Percentiles rank a stretch among this genome's conserved stretches.
Evolutionary conservation across 1,284 basidiomycete genomes (phyloP).

Genomic region (Erythrobasidium hasegawianum): DNA sequence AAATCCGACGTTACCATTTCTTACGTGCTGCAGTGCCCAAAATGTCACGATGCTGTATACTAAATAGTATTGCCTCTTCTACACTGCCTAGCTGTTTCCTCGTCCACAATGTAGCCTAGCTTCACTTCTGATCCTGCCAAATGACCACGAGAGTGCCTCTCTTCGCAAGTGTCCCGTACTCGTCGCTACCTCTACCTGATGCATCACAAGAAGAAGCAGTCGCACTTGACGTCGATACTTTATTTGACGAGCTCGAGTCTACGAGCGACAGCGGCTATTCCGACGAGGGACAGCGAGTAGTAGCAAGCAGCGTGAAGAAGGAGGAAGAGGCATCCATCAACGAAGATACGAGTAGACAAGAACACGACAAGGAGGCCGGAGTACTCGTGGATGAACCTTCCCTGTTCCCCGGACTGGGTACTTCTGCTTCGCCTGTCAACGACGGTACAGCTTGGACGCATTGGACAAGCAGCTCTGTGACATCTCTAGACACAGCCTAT

Average conservation of each 20-base stretch:
- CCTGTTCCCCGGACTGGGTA: not conserved
- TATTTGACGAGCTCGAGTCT: conserved; percentile 37
- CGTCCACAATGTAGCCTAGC: not conserved
- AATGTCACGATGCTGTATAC: not conserved
- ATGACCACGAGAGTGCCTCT: conserved; percentile 15
- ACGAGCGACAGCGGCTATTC: conserved; percentile 30
- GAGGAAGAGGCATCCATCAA: not conserved
- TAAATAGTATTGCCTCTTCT: not conserved
- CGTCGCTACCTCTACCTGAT: conserved; percentile 1
- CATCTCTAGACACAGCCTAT: conserved; percentile 18
- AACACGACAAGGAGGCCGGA: not conserved
- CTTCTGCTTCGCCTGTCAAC: not conserved
- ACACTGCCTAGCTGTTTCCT: conserved; percentile 3
- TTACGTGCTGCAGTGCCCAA: not conserved
- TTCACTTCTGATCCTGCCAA: not conserved
- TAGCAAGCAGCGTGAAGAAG: not conserved
- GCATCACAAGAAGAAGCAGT: not conserved
- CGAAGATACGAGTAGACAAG: not conserved
- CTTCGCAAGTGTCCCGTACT: conserved; percentile 24
- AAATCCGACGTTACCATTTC: too few relatives aligned
- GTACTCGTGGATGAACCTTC: conserved; percentile 15
- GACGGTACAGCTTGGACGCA: conserved; percentile 13
- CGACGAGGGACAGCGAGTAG: not conserved
- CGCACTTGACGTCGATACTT: conserved; percentile 39
- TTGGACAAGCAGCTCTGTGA: conserved; percentile 28